Percentiles rank a stretch among this genome's conserved stretches.
Conservation (phyloP, 768 basidiomycete species). For the Dentipellis sp. region DNA sequence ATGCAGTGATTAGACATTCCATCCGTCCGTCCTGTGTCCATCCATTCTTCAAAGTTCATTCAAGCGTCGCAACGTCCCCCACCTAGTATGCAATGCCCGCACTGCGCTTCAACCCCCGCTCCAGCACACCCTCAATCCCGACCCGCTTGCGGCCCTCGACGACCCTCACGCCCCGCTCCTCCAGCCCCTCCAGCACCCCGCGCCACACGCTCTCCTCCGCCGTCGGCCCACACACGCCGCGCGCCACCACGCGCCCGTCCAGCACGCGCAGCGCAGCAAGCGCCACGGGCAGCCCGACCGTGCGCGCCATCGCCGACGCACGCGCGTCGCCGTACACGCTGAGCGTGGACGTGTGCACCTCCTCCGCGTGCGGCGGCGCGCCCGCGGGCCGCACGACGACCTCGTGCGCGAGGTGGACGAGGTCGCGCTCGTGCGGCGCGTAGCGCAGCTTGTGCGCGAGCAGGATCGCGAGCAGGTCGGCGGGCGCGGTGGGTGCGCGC, state of each 20-base stretch:
- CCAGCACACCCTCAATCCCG: conserved; percentile 27
- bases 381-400: conserved; percentile 39
- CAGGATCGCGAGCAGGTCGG: conserved; percentile 68
- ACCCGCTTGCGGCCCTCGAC: conserved; percentile 30
- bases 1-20: too few species aligned
- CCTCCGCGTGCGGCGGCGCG: conserved; percentile 19
- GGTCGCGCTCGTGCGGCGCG: conserved; percentile 62
- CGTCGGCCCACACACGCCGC: conserved; percentile 67
- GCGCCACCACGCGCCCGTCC: conserved; percentile 38
- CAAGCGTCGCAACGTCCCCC: too few species aligned
- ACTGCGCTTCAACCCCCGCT: conserved; percentile 1
- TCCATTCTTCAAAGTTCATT: too few species aligned
- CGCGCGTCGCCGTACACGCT: conserved; percentile 47
- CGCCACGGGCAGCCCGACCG: conserved; percentile 83
- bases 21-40: too few species aligned
- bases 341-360: conserved; percentile 60
- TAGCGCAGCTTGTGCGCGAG: conserved; percentile 70
- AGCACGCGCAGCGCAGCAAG: conserved; percentile 67
- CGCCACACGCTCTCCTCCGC: conserved; percentile 48
- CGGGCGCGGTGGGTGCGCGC: conserved; percentile 32
- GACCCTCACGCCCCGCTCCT: conserved; percentile 35
- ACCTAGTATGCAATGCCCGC: too few species aligned
- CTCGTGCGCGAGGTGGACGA: conserved; percentile 83
- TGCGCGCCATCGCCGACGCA: conserved; percentile 82
- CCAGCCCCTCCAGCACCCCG: conserved; percentile 53